Evolutionary conservation across 208 protist species (phyloP).

Genomic region (Crithidia mellificae): DNA sequence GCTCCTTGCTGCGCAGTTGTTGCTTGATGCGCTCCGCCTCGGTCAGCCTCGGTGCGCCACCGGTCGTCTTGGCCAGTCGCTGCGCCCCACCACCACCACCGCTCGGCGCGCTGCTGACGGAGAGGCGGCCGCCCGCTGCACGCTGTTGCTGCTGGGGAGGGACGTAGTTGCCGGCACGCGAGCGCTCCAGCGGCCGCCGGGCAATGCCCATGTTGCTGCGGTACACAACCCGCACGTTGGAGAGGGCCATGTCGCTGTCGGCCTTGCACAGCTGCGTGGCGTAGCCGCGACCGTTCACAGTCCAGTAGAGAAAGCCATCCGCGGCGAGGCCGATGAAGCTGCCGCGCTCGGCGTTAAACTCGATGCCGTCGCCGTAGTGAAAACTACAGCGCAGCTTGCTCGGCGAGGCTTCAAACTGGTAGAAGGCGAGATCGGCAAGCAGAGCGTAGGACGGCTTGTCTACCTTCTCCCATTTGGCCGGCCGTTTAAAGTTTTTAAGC

Average conservation of each 20-base stretch:
- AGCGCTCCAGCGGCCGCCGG: conserved; percentile 25
- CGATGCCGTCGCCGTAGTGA: conserved; percentile 78
- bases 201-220: conserved; percentile 52
- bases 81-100: neutral
- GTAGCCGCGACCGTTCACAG: conserved; percentile 48
- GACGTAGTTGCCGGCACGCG: conserved; percentile 9
- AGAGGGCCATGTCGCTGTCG: conserved; percentile 64
- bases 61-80: neutral
- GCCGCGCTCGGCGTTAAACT: conserved; percentile 49
- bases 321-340: conserved; percentile 80
- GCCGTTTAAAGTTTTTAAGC: conserved; percentile 61
- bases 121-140: neutral
- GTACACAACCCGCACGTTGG: conserved; percentile 47
- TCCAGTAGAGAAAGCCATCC: conserved; percentile 81
- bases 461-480: conserved; percentile 41
- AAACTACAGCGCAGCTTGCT: conserved; percentile 63
- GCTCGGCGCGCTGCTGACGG: neutral
- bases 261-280: conserved; percentile 65
- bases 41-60: conserved; percentile 1
- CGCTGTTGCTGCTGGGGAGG: neutral
- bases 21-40: conserved; percentile 44
- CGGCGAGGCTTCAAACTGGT: conserved; percentile 79
- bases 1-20: conserved; percentile 58
- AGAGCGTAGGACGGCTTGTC: conserved; percentile 49
- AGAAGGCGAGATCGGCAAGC: conserved; percentile 68